Evolutionary conservation across 2,329 filamentous ascomycete genomes (phyloP), one percentile per base, ranked within the genome.

Genomic region (Escovopsis weberi): DNA sequence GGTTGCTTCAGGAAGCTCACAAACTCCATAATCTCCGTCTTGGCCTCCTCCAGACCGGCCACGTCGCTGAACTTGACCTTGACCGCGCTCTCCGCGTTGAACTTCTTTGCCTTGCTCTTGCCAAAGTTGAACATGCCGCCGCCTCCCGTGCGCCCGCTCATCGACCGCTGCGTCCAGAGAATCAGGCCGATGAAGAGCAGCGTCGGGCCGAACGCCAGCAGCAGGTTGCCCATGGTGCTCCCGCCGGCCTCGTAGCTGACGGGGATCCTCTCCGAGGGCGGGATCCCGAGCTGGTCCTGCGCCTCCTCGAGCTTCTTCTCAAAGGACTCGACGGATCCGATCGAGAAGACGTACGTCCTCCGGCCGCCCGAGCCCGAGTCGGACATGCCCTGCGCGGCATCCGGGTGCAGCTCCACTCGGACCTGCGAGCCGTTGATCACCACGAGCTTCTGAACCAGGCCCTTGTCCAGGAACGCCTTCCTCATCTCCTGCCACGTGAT

Each of bases 1-100:
- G 91, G 91, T 55, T 91, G 83, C 69, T 95, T 89, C 48, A 98
- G 66, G 70, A 98, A 98, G 59, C 83, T 88, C 52, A 98, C 91
- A 55, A 98, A 98, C 63, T 98, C 91, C 87, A 96, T 95, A 53
- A 98, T 98, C 64, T 98, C 91, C 44, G 80, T 71, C 72, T 98
- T 98, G 44, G 91, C 91, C 65, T 98, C 91, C 59, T 98, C 91
- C 80, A 96, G 89, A 51, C 91, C 91, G 36, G 91, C 91, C 37
- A 98, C 91, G 59, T 98, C 91, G 38, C 85, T 71, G 60, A 98
- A 98, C 64, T 95, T 96, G 62, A 93, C 88, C 66, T 94, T 94
- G 67, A 98, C 76, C 44, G 91, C 85, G 10, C 85, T 85, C 68
- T 98, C 91, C 53, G 95, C 88, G 61, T 95, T 98, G 71, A 96